Conservation (phyloP, 371 early-diverging fungal genomes). For the Mucor indicus region DNA sequence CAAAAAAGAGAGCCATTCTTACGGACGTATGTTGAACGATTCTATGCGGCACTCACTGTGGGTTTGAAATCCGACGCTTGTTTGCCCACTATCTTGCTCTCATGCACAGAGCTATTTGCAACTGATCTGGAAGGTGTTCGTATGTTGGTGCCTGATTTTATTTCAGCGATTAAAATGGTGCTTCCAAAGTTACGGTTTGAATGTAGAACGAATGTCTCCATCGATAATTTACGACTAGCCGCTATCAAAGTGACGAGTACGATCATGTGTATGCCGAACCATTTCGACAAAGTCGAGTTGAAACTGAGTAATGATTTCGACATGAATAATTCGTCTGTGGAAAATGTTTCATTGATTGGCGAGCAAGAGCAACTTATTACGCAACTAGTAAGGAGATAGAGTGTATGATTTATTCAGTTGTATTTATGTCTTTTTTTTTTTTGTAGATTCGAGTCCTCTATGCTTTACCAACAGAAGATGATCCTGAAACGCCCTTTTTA, state of each 20-base stretch:
- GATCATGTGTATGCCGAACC: slow-evolving; percentile 72
- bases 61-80: slow-evolving; percentile 62
- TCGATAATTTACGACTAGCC: slow-evolving; percentile 67
- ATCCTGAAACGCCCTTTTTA: slow-evolving; percentile 37
- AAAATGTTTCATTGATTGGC: slow-evolving; percentile 18
- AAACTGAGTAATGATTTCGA: slow-evolving; percentile 40
- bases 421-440: background rate
- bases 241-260: slow-evolving; percentile 66
- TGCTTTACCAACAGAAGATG: slow-evolving; percentile 29
- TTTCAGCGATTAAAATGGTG: slow-evolving; percentile 64
- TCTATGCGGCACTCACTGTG: slow-evolving; percentile 62
- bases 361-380: slow-evolving; percentile 58
- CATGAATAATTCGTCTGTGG: background rate
- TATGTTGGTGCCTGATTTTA: slow-evolving; percentile 71
- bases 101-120: slow-evolving; percentile 62
- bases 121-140: slow-evolving; percentile 69
- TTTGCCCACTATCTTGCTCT: slow-evolving; percentile 64
- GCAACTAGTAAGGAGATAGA: slow-evolving; percentile 48
- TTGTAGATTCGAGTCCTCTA: slow-evolving; percentile 57
- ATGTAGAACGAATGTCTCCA: slow-evolving; percentile 30
- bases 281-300: slow-evolving; percentile 61
- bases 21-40: slow-evolving; percentile 66
- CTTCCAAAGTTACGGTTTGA: slow-evolving; percentile 56
- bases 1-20: slow-evolving; percentile 57
- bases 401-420: background rate